A percentile compares a stretch with the other conserved stretches of the same genome.
Conservation (phyloP, 1,139 yeast genomes). For the Saccharomyces hybrid region DNA sequence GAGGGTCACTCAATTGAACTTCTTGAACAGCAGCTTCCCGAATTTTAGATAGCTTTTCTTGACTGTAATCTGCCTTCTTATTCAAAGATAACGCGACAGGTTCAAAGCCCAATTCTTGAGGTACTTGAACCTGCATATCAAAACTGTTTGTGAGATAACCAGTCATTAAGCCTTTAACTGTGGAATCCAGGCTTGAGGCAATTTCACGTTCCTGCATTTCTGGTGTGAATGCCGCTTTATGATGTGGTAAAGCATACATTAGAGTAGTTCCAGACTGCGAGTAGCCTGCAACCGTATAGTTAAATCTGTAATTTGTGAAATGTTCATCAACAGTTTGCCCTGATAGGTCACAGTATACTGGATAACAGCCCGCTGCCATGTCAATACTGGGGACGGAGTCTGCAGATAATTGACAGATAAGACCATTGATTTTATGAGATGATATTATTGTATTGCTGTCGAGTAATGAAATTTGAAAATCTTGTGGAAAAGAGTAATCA, state of each 20-base stretch:
- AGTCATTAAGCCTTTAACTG: conserved; percentile 61
- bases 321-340: conserved; percentile 23
- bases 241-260: conserved; percentile 63
- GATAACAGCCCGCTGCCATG: conserved; percentile 46
- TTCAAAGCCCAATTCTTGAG: conserved; percentile 45
- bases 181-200: conserved; percentile 47
- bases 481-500: conserved; percentile 23
- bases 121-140: conserved; percentile 42
- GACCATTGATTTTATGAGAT: conserved; percentile 31
- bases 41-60: conserved; percentile 38
- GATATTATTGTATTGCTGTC: conserved; percentile 52
- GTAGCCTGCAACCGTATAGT: conserved; percentile 34
- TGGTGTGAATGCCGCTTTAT: conserved; percentile 41
- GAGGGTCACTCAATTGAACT: conserved; percentile 42
- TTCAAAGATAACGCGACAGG: conserved; percentile 51
- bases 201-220: conserved; percentile 24
- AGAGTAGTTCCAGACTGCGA: conserved; percentile 34
- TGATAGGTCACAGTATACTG: conserved; percentile 29
- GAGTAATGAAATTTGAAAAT: conserved; percentile 35
- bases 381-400: conserved; percentile 40
- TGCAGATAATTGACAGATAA: conserved; percentile 32
- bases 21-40: conserved; percentile 46
- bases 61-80: conserved; percentile 35
- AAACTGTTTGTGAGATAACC: conserved; percentile 48
- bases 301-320: conserved; percentile 34